A percentile compares a stretch with the other conserved stretches of the same genome.
Conservation (phyloP, 139 green algal genomes). For the Pseudopediastrum boryanum region DNA sequence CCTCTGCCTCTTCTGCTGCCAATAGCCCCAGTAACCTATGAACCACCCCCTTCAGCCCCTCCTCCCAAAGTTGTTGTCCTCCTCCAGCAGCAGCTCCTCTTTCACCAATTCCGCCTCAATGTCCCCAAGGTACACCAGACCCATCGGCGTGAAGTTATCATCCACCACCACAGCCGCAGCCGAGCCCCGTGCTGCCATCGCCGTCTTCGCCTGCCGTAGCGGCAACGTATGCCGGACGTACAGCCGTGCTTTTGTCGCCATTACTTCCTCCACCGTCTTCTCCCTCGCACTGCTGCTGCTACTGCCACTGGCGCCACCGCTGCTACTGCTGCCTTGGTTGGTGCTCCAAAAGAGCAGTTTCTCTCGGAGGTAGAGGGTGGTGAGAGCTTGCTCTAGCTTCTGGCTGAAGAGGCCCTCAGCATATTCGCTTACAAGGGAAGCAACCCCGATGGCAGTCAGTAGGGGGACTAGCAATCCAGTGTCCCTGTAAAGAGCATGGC, state of each 20-base stretch:
- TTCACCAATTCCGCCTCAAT: constrained; percentile 58
- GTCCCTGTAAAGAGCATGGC: constrained; percentile 38
- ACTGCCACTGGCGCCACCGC: not conserved
- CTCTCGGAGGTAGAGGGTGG: constrained; percentile 51
- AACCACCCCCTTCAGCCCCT: too few species aligned
- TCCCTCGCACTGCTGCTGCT: not conserved
- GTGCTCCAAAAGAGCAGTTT: constrained; percentile 55
- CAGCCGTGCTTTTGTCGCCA: constrained; percentile 49
- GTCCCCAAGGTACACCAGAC: constrained; percentile 58
- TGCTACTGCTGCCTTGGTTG: not conserved
- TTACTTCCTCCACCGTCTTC: constrained; percentile 52
- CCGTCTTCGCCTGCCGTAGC: constrained; percentile 54
- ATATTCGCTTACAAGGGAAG: constrained; percentile 58
- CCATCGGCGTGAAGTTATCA: constrained; percentile 59
- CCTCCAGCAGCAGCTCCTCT: constrained; percentile 23
- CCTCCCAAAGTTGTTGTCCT: constrained; percentile 29
- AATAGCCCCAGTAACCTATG: too few species aligned
- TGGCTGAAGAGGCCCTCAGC: constrained; percentile 49
- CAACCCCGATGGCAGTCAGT: constrained; percentile 57
- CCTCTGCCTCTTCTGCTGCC: too few species aligned
- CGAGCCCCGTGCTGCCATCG: constrained; percentile 41
- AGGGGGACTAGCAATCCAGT: constrained; percentile 62
- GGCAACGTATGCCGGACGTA: constrained; percentile 65
- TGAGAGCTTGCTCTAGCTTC: constrained; percentile 47
- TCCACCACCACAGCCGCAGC: constrained; percentile 60